Conservation (phyloP, 2,329 filamentous ascomycete genomes). For the Fragosphaeria purpurea region DNA sequence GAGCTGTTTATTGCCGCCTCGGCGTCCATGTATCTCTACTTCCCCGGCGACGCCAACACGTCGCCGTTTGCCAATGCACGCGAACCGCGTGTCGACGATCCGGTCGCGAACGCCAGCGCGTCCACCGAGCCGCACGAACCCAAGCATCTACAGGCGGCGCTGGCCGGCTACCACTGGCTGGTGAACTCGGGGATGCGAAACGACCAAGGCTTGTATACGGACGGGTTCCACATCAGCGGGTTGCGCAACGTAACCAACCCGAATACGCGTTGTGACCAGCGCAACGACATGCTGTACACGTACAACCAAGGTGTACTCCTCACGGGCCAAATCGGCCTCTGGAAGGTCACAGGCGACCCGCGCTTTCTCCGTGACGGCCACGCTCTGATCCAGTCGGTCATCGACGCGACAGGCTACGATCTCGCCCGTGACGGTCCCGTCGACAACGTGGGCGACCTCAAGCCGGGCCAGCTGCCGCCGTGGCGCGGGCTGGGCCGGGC, state of each 20-base stretch:
- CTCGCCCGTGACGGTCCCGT: conserved; percentile 30
- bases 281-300: conserved; percentile 85
- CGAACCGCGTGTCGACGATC: not conserved
- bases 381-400: conserved; percentile 60
- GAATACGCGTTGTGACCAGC: conserved; percentile 64
- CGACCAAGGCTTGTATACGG: conserved; percentile 61
- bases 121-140: conserved; percentile 36
- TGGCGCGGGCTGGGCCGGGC: conserved; percentile 71
- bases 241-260: conserved; percentile 49
- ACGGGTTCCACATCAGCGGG: conserved; percentile 77
- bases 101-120: conserved; percentile 1
- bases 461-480: conserved; percentile 29
- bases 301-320: conserved; percentile 93
- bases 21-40: conserved; percentile 80
- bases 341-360: conserved; percentile 62
- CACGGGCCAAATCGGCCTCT: conserved; percentile 70
- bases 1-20: conserved; percentile 80
- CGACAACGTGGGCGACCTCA: conserved; percentile 27
- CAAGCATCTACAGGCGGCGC: conserved; percentile 60
- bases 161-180: conserved; percentile 75
- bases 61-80: conserved; percentile 48
- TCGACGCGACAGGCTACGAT: conserved; percentile 69
- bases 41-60: conserved; percentile 67
- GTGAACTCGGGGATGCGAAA: conserved; percentile 73
- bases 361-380: conserved; percentile 73